Conservation (phyloP, 164 flowering plant species). For the Hamamelis virginiana region DNA sequence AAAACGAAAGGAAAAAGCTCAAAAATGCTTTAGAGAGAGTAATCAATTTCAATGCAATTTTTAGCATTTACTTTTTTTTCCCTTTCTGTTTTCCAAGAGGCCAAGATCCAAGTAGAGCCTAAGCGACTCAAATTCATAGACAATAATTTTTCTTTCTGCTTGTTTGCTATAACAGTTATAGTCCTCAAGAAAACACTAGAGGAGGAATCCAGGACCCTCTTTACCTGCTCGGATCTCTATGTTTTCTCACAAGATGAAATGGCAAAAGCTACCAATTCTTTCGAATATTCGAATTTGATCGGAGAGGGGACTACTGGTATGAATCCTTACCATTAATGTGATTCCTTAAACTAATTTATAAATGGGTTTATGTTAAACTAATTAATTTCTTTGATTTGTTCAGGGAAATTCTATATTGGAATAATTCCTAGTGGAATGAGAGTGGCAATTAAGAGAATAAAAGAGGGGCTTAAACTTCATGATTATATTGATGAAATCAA, state of each 20-base stretch:
- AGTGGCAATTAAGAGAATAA: constrained; percentile 21
- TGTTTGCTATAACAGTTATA: constrained; percentile 6
- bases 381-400: neutral
- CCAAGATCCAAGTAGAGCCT: too few relatives aligned
- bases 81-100: too few relatives aligned
- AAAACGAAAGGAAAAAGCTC: too few relatives aligned
- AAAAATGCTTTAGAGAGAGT: too few relatives aligned
- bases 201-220: constrained; percentile 9
- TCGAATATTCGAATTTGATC: constrained; percentile 15
- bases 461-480: constrained; percentile 15
- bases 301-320: constrained; percentile 27
- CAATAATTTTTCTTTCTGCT: neutral
- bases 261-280: constrained; percentile 20
- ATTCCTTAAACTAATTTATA: neutral
- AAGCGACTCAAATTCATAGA: too few relatives aligned
- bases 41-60: too few relatives aligned
- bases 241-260: constrained; percentile 23
- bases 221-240: constrained; percentile 20
- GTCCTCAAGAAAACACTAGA: constrained; percentile 18
- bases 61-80: too few relatives aligned
- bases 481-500: constrained; percentile 9
- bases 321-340: too few relatives aligned
- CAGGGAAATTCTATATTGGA: constrained; percentile 25
- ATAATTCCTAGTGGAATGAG: constrained; percentile 29
- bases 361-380: neutral